Evolutionary conservation across 169 alveolate genomes (phyloP).

Genomic region (Eimeria praecox): DNA sequence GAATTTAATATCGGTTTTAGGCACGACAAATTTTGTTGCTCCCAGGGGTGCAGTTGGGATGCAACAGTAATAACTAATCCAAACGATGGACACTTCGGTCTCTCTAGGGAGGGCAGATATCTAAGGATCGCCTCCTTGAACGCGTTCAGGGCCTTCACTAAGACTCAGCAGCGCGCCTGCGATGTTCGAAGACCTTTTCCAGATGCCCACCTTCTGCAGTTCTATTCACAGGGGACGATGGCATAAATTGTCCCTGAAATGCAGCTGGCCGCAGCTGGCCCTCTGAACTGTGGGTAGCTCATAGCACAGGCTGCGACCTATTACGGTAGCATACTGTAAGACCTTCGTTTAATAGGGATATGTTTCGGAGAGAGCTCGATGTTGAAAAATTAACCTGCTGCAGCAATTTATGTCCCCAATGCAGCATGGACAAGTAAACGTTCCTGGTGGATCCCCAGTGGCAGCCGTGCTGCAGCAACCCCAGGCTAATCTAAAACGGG

Average conservation of each 20-base stretch:
- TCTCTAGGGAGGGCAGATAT: not conserved
- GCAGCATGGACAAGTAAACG: not conserved
- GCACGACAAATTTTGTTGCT: not conserved
- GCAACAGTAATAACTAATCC: not conserved
- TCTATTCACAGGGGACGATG: not conserved
- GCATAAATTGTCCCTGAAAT: not conserved
- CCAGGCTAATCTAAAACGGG: conserved; percentile 12
- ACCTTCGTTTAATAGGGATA: not conserved
- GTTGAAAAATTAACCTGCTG: not conserved
- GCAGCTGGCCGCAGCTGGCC: not conserved
- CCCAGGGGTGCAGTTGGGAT: not conserved
- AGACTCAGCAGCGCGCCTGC: not conserved
- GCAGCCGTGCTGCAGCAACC: not conserved
- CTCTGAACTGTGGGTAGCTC: not conserved
- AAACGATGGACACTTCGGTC: not conserved
- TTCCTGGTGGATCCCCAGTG: not conserved
- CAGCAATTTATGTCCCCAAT: not conserved
- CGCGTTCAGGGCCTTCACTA: not conserved
- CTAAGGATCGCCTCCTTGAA: not conserved
- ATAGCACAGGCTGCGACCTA: not conserved
- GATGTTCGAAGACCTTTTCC: not conserved
- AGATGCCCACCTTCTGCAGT: not conserved
- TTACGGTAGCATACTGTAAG: not conserved
- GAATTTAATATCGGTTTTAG: not conserved
- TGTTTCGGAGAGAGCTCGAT: not conserved